A percentile compares a stretch with the other conserved stretches of the same genome.
Conservation (phyloP, 2,329 filamentous ascomycete genomes). For the Pseudocercospora crystallina region DNA sequence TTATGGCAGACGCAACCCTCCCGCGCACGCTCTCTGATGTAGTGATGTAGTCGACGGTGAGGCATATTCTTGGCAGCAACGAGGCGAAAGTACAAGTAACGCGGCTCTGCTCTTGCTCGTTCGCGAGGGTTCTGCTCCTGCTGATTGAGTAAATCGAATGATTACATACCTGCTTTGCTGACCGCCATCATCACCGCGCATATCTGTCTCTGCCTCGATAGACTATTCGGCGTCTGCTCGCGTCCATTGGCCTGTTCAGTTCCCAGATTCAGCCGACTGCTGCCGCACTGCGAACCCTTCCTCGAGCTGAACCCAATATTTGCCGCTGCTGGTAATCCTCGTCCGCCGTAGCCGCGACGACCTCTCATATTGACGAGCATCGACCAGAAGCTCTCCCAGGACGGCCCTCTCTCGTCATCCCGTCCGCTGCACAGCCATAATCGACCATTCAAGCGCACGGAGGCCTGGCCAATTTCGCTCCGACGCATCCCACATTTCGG, state of each 20-base stretch:
- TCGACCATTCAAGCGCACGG: constrained; percentile 7
- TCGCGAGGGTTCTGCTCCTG: neutral
- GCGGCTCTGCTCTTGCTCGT: constrained; percentile 13
- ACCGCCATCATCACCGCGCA: neutral
- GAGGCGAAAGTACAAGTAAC: constrained; percentile 15
- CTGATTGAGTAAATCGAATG: neutral
- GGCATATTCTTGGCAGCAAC: constrained; percentile 6
- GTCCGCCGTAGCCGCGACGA: constrained; percentile 17
- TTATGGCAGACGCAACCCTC: constrained; percentile 6
- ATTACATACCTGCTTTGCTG: neutral
- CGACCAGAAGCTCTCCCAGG: neutral
- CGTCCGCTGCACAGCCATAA: constrained; percentile 13
- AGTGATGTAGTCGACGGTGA: neutral
- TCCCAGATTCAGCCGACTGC: constrained; percentile 9
- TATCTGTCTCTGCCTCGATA: neutral
- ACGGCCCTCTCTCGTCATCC: constrained; percentile 8
- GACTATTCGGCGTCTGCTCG: constrained; percentile 6
- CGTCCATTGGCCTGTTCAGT: neutral
- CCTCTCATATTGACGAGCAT: constrained; percentile 7
- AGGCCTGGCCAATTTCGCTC: neutral
- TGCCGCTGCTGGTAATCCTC: constrained; percentile 6
- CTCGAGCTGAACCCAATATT: constrained; percentile 15
- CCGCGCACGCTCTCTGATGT: neutral
- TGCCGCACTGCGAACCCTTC: constrained; percentile 17
- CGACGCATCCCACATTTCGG: constrained; percentile 6